Evolutionary conservation across 1,139 yeast species (phyloP).

Genomic region (Nakaseomyces glabratus): DNA sequence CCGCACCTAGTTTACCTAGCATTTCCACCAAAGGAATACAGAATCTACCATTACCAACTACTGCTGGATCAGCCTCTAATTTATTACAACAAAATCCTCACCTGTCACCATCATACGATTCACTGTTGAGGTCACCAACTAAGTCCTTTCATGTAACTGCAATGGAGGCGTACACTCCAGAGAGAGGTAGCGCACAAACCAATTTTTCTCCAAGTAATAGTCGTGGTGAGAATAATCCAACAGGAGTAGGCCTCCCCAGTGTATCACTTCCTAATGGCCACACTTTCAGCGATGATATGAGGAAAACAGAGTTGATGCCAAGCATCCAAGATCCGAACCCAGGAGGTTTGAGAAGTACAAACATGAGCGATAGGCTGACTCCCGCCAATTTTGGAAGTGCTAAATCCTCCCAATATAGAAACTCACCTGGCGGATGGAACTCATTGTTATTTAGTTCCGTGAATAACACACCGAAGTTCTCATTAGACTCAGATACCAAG

Average conservation of each 20-base stretch:
- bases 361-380: constrained; percentile 3
- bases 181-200: constrained; percentile 48
- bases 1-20: constrained; percentile 4
- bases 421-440: constrained; percentile 71
- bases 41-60: constrained; percentile 4
- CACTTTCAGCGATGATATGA: constrained; percentile 1
- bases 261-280: background rate
- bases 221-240: constrained; percentile 5
- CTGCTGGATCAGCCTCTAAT: constrained; percentile 11
- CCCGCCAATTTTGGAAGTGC: constrained; percentile 9
- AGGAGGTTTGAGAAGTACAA: constrained; percentile 8
- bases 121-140: constrained; percentile 31
- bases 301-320: constrained; percentile 1
- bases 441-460: constrained; percentile 64
- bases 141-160: constrained; percentile 50
- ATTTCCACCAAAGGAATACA: constrained; percentile 4
- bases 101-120: constrained; percentile 30
- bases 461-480: constrained; percentile 29
- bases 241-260: constrained; percentile 7
- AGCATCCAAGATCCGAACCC: constrained; percentile 10
- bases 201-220: constrained; percentile 20
- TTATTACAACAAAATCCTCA: constrained; percentile 15
- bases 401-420: constrained; percentile 12
- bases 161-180: constrained; percentile 76
- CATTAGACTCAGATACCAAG: background rate